These are phyloP conservation scores for Aspergillus sparsus DNA, from an alignment of 495 filamentous ascomycete genomes.

Conservation along the genomic window DNA sequence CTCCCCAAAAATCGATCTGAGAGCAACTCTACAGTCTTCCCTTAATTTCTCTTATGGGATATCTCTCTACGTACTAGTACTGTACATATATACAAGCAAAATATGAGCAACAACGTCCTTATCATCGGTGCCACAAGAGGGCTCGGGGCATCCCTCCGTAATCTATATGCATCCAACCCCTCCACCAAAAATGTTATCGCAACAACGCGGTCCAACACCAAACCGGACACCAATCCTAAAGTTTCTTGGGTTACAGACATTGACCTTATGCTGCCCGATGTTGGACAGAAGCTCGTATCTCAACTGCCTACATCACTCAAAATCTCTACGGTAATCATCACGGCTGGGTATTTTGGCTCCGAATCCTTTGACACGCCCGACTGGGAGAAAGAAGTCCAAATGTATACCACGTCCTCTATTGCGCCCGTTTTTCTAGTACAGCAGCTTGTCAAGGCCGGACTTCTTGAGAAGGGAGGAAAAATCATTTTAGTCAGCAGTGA, in stretches of 20 bases:
- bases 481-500: constrained; percentile 68
- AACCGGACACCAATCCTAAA: constrained; percentile 31
- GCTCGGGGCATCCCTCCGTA: constrained; percentile 61
- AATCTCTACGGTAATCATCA: constrained; percentile 62
- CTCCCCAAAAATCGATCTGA: not conserved
- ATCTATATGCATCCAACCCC: constrained; percentile 55
- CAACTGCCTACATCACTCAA: constrained; percentile 44
- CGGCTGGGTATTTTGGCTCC: constrained; percentile 66
- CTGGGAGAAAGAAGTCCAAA: constrained; percentile 64
- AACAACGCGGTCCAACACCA: constrained; percentile 53
- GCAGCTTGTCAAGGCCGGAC: constrained; percentile 54
- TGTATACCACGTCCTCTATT: constrained; percentile 71
- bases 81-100: not conserved
- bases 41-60: too few species aligned
- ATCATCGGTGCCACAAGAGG: constrained; percentile 69
- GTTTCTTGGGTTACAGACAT: constrained; percentile 54
- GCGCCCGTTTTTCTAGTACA: constrained; percentile 68
- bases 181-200: constrained; percentile 54
- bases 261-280: constrained; percentile 57
- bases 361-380: constrained; percentile 64
- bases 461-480: constrained; percentile 56
- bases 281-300: constrained; percentile 51
- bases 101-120: constrained; percentile 49
- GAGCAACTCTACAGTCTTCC: too few species aligned
- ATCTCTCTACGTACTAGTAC: too few species aligned